Evolutionary conservation across 441 rosid species (phyloP).

Genomic region (Euphorbia schlechtendalii): DNA sequence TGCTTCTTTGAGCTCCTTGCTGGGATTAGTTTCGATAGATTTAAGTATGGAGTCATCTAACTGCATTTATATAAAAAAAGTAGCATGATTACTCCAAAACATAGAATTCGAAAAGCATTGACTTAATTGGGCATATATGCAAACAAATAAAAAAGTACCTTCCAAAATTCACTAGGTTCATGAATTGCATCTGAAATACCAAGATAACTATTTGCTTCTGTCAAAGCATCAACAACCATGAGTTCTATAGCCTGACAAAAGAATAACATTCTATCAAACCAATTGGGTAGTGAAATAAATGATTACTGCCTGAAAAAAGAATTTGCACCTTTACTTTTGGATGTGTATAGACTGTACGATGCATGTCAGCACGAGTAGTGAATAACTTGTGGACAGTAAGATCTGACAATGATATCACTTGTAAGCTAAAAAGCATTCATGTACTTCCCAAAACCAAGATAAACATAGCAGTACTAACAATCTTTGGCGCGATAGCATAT

Average conservation of each 20-base stretch:
- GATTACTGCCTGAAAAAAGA: background rate
- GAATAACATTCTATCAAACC: conserved; percentile 16
- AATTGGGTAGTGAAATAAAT: background rate
- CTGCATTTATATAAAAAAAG: conserved; percentile 28
- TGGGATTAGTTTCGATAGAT: conserved; percentile 38
- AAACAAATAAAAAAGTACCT: conserved; percentile 27
- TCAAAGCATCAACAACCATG: conserved; percentile 58
- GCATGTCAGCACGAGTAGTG: conserved; percentile 64
- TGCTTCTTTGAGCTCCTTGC: conserved; percentile 45
- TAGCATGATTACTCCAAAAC: conserved; percentile 2
- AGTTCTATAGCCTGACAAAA: conserved; percentile 51
- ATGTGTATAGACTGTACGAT: conserved; percentile 60
- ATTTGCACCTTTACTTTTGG: conserved; percentile 61
- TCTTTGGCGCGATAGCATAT: conserved; percentile 64
- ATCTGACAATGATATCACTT: conserved; percentile 32
- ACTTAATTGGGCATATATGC: conserved; percentile 10
- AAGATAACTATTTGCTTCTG: conserved; percentile 39
- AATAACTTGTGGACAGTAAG: conserved; percentile 56
- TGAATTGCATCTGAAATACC: conserved; percentile 35
- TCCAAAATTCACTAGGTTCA: conserved; percentile 47
- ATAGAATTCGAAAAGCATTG: conserved; percentile 3
- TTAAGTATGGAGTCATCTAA: conserved; percentile 54
- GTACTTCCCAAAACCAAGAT: background rate
- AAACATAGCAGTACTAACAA: conserved; percentile 38
- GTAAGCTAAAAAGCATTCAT: conserved; percentile 17